Conservation (phyloP, 2,329 filamentous ascomycete genomes). For the Aspergillus carbonarius region DNA sequence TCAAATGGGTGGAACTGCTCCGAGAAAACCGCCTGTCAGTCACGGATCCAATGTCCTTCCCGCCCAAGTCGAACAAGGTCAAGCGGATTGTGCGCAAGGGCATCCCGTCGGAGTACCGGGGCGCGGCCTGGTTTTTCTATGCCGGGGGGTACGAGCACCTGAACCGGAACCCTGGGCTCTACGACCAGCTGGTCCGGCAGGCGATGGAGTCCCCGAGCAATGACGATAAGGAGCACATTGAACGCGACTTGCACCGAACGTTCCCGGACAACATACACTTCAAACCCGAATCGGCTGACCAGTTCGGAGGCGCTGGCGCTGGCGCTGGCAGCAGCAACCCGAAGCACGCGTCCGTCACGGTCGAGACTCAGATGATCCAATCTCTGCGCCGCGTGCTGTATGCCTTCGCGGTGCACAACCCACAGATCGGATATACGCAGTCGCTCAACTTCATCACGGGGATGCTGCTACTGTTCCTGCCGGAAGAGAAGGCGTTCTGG, state of each 20-base stretch:
- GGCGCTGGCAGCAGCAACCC: conserved; percentile 38
- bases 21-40: conserved; percentile 73
- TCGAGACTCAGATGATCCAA: conserved; percentile 75
- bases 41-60: conserved; percentile 72
- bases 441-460: conserved; percentile 94
- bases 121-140: conserved; percentile 97
- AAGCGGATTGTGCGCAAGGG: conserved; percentile 91
- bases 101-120: conserved; percentile 88
- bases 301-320: conserved; percentile 16
- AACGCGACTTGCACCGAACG: conserved; percentile 87
- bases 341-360: conserved; percentile 37
- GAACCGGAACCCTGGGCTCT: conserved; percentile 72
- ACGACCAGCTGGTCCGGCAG: conserved; percentile 66
- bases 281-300: conserved; percentile 58
- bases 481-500: conserved; percentile 90
- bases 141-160: conserved; percentile 80
- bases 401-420: conserved; percentile 88
- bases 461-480: conserved; percentile 82
- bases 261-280: conserved; percentile 94
- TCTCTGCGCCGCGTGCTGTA: conserved; percentile 81
- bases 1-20: conserved; percentile 80
- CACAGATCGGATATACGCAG: conserved; percentile 91
- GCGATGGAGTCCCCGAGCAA: conserved; percentile 65
- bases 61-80: conserved; percentile 74
- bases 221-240: conserved; percentile 84